phyloP scores from a whole-genome alignment of 106 monocot species.

The Cymbidium sinense region DNA sequence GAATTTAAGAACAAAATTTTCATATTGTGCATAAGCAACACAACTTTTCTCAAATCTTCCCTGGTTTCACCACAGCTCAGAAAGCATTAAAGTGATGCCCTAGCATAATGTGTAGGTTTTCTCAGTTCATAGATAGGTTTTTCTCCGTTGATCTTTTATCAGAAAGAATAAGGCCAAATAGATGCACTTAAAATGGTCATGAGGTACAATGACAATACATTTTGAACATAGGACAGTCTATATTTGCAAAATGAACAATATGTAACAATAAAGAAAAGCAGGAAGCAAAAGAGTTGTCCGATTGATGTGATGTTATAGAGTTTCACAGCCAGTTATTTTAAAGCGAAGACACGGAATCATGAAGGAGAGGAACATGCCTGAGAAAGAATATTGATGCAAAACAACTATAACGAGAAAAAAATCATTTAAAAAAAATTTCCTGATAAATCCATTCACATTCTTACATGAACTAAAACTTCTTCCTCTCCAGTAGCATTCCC shows the following conservation, averaged over 20 bases:
- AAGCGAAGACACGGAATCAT: not conserved
- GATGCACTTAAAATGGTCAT: too few species aligned
- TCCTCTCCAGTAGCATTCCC: slow-evolving; percentile 37
- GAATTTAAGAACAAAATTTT: too few species aligned
- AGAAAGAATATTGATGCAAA: not conserved
- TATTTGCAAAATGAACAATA: not conserved
- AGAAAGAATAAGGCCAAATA: not conserved
- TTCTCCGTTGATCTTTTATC: too few species aligned
- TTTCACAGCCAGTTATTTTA: not conserved
- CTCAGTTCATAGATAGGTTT: too few species aligned
- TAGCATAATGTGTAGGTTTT: too few species aligned
- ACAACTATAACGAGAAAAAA: not conserved
- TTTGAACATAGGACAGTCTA: not conserved
- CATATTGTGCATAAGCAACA: too few species aligned
- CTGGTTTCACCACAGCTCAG: too few species aligned
- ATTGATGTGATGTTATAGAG: not conserved
- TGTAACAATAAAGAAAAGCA: not conserved
- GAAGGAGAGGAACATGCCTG: not conserved
- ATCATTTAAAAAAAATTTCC: not conserved
- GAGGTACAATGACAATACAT: not conserved
- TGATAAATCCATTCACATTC: slow-evolving; percentile 15
- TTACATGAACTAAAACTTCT: slow-evolving; percentile 31
- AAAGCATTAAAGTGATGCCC: too few species aligned
- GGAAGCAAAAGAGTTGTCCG: not conserved
- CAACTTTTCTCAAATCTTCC: too few species aligned